These are phyloP conservation scores for Rheum nobile DNA, from an alignment of 148 eudicot genomes.

Conservation along the genomic window DNA sequence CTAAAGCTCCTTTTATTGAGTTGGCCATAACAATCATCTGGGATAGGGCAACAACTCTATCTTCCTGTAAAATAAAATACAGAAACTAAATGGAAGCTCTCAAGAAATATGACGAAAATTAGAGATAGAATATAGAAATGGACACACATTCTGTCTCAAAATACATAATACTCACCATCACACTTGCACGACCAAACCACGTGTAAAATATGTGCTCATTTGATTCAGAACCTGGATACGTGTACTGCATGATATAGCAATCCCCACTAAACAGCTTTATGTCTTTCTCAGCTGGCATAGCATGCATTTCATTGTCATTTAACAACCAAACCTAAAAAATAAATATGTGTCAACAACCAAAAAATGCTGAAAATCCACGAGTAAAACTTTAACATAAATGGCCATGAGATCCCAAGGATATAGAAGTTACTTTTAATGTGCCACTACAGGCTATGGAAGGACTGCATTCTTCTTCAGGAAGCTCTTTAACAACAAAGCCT, in stretches of 20 bases:
- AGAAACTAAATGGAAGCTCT: not conserved
- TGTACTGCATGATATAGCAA: slow-evolving; percentile 36
- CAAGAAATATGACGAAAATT: not conserved
- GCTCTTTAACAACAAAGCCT: slow-evolving; percentile 35
- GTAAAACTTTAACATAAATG: not conserved
- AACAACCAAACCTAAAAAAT: slow-evolving; percentile 34
- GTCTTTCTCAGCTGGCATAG: slow-evolving; percentile 22
- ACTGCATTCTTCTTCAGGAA: slow-evolving; percentile 29
- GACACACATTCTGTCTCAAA: not conserved
- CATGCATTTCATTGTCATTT: slow-evolving; percentile 17
- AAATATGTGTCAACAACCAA: slow-evolving; percentile 1
- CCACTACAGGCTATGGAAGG: slow-evolving; percentile 24
- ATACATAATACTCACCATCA: slow-evolving; percentile 16
- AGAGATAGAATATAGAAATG: not conserved
- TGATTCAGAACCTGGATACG: slow-evolving; percentile 21
- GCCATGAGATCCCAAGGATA: not conserved
- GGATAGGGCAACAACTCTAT: slow-evolving; percentile 29
- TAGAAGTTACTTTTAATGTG: slow-evolving; percentile 20
- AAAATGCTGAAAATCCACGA: not conserved
- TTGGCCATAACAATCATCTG: slow-evolving; percentile 19
- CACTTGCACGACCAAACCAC: slow-evolving; percentile 38
- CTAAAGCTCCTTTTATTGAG: slow-evolving; percentile 33
- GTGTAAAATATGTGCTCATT: slow-evolving; percentile 30
- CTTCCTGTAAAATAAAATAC: slow-evolving; percentile 26
- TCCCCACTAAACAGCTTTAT: slow-evolving; percentile 30